A percentile compares a stretch with the other conserved stretches of the same genome.
phyloP scores from a whole-genome alignment of 345 rosid genomes.

The Pistacia vera region DNA sequence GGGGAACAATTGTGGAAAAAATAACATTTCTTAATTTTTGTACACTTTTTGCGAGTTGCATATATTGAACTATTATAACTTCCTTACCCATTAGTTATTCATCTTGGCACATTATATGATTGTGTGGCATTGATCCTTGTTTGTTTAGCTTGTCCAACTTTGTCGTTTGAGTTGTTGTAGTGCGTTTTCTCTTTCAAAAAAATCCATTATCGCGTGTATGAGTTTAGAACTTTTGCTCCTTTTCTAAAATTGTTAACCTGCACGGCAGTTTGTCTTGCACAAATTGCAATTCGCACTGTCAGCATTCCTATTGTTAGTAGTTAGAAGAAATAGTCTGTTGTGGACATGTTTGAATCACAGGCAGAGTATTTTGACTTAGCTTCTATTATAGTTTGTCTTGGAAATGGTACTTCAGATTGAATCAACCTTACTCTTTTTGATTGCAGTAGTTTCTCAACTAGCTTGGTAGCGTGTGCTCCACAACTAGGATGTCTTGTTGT shows the following conservation, averaged over 20 bases:
- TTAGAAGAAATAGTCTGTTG: not conserved
- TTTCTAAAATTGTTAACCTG: not conserved
- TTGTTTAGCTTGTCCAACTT: not conserved
- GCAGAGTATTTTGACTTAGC: not conserved
- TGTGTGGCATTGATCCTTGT: not conserved
- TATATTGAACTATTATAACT: conserved; percentile 6
- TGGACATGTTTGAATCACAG: not conserved
- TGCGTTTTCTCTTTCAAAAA: not conserved
- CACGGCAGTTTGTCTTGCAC: not conserved
- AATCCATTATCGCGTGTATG: not conserved
- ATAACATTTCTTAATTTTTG: conserved; percentile 3
- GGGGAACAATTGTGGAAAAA: conserved; percentile 27
- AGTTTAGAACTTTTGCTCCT: not conserved
- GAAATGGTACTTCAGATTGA: not conserved
- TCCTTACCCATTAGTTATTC: not conserved
- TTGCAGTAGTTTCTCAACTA: not conserved
- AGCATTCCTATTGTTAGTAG: not conserved
- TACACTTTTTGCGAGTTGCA: conserved; percentile 12
- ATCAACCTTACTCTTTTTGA: not conserved
- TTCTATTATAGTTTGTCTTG: not conserved
- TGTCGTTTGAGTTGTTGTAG: not conserved
- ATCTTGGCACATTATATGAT: not conserved
- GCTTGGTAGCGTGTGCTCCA: not conserved
- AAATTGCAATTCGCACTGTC: not conserved
- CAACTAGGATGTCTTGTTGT: not conserved